Evolutionary conservation across 148 eudicot species (phyloP).

Genomic region (Simmondsia chinensis): DNA sequence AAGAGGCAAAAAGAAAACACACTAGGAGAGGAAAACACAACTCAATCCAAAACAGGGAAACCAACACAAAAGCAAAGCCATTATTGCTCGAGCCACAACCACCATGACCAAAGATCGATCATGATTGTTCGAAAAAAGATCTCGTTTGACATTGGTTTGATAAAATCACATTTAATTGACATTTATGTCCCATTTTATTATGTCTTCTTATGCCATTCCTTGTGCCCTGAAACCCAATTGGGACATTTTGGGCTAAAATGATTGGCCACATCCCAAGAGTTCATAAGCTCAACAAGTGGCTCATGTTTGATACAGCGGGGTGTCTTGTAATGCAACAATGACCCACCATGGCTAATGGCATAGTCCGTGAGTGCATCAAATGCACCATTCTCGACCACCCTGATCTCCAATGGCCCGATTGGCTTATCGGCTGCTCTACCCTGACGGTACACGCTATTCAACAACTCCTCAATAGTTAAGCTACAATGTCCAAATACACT

Average conservation of each 20-base stretch:
- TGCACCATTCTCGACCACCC: constrained; percentile 25
- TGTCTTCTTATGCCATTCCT: no score
- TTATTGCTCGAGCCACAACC: no score
- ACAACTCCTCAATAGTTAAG: constrained; percentile 20
- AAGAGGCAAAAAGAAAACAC: no score
- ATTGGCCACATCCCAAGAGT: constrained; percentile 9
- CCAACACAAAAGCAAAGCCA: no score
- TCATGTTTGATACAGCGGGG: constrained; percentile 10
- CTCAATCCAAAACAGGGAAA: no score
- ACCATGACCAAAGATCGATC: no score
- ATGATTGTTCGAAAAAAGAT: no score
- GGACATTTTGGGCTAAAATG: constrained; percentile 13
- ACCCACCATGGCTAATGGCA: constrained; percentile 12
- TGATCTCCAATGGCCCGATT: constrained; percentile 35
- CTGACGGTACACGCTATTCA: constrained; percentile 28
- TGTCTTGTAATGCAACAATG: constrained; percentile 16
- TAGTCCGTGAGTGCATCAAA: constrained; percentile 40
- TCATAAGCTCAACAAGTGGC: constrained; percentile 11
- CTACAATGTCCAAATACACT: constrained; percentile 17
- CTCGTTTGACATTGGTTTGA: no score
- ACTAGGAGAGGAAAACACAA: no score
- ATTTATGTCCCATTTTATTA: no score
- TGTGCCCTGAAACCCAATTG: constrained; percentile 14
- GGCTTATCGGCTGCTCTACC: constrained; percentile 18
- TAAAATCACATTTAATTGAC: no score